These are phyloP conservation scores for Arthrinium phaeospermum DNA, from an alignment of 2,329 filamentous ascomycete species.

Conservation along the genomic window DNA sequence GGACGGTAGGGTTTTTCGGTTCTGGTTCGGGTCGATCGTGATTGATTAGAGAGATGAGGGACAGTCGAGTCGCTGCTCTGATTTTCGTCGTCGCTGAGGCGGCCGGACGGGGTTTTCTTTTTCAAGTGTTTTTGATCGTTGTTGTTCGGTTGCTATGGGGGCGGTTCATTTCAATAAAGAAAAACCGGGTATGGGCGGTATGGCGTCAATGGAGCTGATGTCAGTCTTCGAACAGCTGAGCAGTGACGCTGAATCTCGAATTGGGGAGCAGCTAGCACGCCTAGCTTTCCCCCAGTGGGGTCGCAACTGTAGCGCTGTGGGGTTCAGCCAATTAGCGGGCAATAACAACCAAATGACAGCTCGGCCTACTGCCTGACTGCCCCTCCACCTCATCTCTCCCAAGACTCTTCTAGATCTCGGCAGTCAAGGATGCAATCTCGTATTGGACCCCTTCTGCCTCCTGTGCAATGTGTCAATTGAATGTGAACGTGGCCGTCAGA, in stretches of 20 bases:
- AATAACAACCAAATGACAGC: conserved; percentile 10
- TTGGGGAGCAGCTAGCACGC: background rate
- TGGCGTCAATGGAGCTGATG: conserved; percentile 16
- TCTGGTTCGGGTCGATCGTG: background rate
- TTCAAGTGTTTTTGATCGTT: conserved; percentile 1
- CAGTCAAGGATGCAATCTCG: background rate
- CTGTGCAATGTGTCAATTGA: background rate
- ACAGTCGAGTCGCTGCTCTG: background rate
- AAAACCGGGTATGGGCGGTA: background rate
- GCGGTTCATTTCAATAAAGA: conserved; percentile 11
- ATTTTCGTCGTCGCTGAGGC: background rate
- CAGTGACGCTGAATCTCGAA: conserved; percentile 5
- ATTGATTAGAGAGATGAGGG: background rate
- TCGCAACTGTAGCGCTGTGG: background rate
- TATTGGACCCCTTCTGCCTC: background rate
- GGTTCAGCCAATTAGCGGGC: conserved; percentile 2
- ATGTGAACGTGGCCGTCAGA: background rate
- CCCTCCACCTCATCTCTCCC: background rate
- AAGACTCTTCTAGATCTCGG: background rate
- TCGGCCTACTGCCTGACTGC: background rate
- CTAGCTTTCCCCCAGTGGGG: background rate
- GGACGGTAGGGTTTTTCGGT: background rate
- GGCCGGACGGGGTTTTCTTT: background rate
- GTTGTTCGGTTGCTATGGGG: conserved; percentile 8
- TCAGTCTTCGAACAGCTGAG: background rate